phyloP scores from a whole-genome alignment of 306 rosid species.

The Sicyos edulis region DNA sequence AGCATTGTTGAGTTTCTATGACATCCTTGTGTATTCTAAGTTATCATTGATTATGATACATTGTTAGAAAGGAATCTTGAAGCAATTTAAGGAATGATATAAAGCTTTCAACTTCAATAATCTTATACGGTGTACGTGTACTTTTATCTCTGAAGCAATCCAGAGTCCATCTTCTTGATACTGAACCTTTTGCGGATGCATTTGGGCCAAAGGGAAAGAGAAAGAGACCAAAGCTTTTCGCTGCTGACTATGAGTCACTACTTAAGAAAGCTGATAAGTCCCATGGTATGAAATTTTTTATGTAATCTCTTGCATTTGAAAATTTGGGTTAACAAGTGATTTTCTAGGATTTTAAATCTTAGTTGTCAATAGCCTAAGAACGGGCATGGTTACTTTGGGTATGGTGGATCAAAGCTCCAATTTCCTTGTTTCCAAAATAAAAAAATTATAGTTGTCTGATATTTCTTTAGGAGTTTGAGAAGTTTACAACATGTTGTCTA shows the following conservation, averaged over 20 bases:
- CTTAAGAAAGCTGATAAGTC: slow-evolving; percentile 78
- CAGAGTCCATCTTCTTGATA: slow-evolving; percentile 84
- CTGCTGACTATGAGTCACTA: slow-evolving; percentile 73
- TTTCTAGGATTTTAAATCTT: not conserved
- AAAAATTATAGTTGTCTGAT: not conserved
- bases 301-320: not conserved
- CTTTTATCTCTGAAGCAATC: slow-evolving; percentile 58
- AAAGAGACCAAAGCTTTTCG: slow-evolving; percentile 73
- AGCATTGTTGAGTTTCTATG: not conserved
- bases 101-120: not conserved
- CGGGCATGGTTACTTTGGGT: too few relatives aligned
- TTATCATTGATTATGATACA: not conserved
- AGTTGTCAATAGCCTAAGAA: not conserved
- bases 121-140: slow-evolving; percentile 14
- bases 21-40: not conserved
- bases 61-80: not conserved
- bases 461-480: not conserved
- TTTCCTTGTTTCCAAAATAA: too few relatives aligned
- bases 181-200: slow-evolving; percentile 74
- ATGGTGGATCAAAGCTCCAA: too few relatives aligned
- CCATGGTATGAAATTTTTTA: slow-evolving; percentile 43
- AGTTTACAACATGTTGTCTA: not conserved
- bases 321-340: slow-evolving; percentile 1
- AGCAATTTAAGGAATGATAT: not conserved
- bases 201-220: slow-evolving; percentile 84